These are phyloP conservation scores for Gaertneriomyces semiglobifer DNA, from an alignment of 192 early-diverging fungal genomes.

Conservation along the genomic window DNA sequence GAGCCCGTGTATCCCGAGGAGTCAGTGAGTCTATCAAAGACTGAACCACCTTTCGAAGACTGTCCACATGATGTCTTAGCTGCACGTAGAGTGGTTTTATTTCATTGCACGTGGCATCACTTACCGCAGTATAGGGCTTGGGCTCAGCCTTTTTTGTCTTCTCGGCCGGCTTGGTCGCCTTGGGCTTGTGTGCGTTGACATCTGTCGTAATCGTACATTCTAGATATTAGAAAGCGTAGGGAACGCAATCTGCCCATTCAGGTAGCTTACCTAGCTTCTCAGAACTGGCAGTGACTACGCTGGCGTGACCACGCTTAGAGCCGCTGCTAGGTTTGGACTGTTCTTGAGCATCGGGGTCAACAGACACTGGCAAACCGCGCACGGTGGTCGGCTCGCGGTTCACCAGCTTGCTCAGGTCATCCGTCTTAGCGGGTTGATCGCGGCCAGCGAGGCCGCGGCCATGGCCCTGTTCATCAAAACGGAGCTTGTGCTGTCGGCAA, in stretches of 20 bases:
- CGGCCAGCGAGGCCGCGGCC: conserved; percentile 49
- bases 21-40: conserved; percentile 51
- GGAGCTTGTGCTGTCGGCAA: conserved; percentile 37
- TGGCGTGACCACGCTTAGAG: conserved; percentile 11
- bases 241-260: too few relatives aligned
- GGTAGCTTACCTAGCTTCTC: conserved; percentile 34
- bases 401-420: conserved; percentile 34
- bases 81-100: neutral
- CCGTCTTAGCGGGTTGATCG: conserved; percentile 32
- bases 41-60: conserved; percentile 17
- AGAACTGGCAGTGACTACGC: conserved; percentile 32
- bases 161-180: conserved; percentile 10
- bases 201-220: neutral
- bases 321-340: neutral
- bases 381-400: conserved; percentile 32
- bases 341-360: conserved; percentile 24
- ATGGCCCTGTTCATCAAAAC: conserved; percentile 49
- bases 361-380: conserved; percentile 22
- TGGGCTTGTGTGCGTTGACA: neutral
- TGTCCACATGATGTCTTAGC: neutral
- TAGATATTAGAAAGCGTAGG: neutral
- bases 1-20: conserved; percentile 40
- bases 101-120: neutral
- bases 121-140: conserved; percentile 22
- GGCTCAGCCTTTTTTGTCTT: conserved; percentile 1